Base-by-base conservation (phyloP, 352 stramenopile species). In the Globisporangium cederbergense region DNA sequence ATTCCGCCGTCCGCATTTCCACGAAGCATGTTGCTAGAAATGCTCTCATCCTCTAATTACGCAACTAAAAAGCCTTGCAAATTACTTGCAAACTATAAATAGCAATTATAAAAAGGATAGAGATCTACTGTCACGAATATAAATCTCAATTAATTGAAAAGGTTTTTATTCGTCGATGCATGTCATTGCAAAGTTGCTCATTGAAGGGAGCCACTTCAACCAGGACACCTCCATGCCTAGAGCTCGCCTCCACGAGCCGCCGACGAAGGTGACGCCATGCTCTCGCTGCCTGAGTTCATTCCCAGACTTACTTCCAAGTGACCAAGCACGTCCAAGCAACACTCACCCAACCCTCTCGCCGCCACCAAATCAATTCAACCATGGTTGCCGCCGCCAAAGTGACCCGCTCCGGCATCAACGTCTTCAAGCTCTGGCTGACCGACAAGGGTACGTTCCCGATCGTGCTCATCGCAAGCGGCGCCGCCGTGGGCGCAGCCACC, bases 391-490 rank as follows among this genome's bases (percentile, higher is more conserved):
- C 60, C 22, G 61, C 61, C 58, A 52, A 53, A 16, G 65, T 66
- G 16, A 71, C 66, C 13, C 73, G 71, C 60, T 81, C 73, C 20
- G 61, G 64, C 61, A 75, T 81, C 58, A 71, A 60, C 62, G 52
- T 75, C 47, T 59, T 73, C 68, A 85, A 81, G 70, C 79, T 89
- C 58, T 89, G 79, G 79, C 72, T 63, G 45, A 89, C 79, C 13
- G 79, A 89, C 74, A 78, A 68, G 42, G 74, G 61, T 65, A 89
- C 77, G 42, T 86, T 89, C 62, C 79, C 79, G 11, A 75, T 89
- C 55, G 79, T 89, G 42, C 66, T 89, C 60, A 78, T 78, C 67
- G 72, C 72, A 11, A 28, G 38, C 4, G 66, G 70, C 47, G 76
- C 79, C 38, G 70, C 77, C 18, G 65, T 72, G 18, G 69, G 65